Percentiles rank a stretch among this genome's conserved stretches.
phyloP scores from a whole-genome alignment of 2,329 filamentous ascomycete species.

The Paecilomyces niveus region DNA sequence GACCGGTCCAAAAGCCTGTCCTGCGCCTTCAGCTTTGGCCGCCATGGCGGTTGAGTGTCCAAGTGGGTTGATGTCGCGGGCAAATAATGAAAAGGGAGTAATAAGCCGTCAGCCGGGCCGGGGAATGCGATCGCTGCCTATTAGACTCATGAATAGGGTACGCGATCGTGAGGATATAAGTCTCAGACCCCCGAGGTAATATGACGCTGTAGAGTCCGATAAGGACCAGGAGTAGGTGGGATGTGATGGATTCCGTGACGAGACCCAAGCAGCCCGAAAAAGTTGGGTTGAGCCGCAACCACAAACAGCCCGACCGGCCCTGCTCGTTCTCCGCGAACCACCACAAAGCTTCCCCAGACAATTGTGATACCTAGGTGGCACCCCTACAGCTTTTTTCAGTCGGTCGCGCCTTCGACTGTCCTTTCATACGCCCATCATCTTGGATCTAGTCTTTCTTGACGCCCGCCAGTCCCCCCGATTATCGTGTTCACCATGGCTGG shows the following conservation, averaged over 20 bases:
- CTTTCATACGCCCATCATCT: neutral
- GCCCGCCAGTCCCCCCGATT: neutral
- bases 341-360: neutral
- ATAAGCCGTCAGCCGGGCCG: constrained; percentile 13
- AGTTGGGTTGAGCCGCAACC: constrained; percentile 21
- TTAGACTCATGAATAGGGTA: constrained; percentile 4
- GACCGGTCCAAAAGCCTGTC: constrained; percentile 74
- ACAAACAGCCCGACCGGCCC: constrained; percentile 1
- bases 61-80: constrained; percentile 16
- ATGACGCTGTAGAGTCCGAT: constrained; percentile 4
- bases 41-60: constrained; percentile 52
- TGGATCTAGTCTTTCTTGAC: neutral
- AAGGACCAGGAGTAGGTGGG: constrained; percentile 13
- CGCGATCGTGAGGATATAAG: neutral
- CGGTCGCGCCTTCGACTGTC: neutral
- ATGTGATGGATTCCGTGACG: constrained; percentile 13
- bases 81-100: constrained; percentile 4
- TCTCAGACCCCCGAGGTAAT: neutral
- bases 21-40: constrained; percentile 51
- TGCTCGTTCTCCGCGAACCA: neutral
- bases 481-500: constrained; percentile 41
- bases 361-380: constrained; percentile 1
- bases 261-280: constrained; percentile 17
- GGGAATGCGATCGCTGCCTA: constrained; percentile 12
- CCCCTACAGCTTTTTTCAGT: neutral